Evolutionary conservation across 768 basidiomycete species (phyloP), one percentile per base, ranked within the genome.

Genomic region (Trichaptum fuscoviolaceum): DNA sequence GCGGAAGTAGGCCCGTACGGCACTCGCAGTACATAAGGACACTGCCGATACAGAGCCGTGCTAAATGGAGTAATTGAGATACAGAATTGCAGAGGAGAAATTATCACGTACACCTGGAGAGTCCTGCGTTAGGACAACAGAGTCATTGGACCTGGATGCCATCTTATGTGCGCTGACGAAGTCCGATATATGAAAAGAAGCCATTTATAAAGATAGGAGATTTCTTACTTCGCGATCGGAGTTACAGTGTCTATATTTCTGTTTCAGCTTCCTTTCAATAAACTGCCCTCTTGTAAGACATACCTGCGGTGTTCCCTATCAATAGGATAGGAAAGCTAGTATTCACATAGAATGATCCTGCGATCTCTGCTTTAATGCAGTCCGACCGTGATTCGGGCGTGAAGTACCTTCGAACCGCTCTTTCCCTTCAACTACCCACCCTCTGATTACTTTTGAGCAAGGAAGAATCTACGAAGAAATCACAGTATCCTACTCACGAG

Each of bases 261-360:
- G 42, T 52, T 52, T 52, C 42, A 52, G 42, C 20, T 15, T 52
- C 20, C 42, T 20, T 52, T 52, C 42, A 12, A 20, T 52, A 3
- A 52, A 3, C 3, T 20, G 42, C 10, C 42, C 20, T 15, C 20
- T 12, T 20, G 15, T 2, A 15, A 52, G 27, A 42, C 7, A 27
- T 8, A 69, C 68, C 69, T 4, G 76, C 77, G 9, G 79, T 80
- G 66, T 82, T 82, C 0, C 80, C 80, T 42, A 82, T 74, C 23
- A 81, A 62, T 0, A 82, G 72, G 15, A 82, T 68, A 0, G 81
- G 81, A 67, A 75, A 71, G 65, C 79, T 80, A 17, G 80, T 81
- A 60, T 78, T 79, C 34, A 68, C 77, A 17, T 68, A 65, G 64
- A 81, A 76, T 9, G 78, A 77, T 57, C 79, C 79, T 76, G 66